Base-by-base conservation (phyloP, 345 rosid genomes). In the Iberis pinnata region DNA sequence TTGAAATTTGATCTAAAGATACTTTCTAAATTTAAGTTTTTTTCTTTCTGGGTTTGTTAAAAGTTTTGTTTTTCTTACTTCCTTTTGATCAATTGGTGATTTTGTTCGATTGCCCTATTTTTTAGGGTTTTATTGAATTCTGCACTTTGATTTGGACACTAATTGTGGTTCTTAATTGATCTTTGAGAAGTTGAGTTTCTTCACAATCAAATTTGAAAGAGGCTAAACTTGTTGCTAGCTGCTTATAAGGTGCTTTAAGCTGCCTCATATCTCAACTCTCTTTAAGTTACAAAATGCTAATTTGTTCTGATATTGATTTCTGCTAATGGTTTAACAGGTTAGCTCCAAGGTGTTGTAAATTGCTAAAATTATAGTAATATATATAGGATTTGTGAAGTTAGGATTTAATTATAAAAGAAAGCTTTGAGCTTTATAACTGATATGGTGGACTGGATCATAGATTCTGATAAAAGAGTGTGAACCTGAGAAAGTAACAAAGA, bases 381-480 rank as follows among this genome's bases (percentile, higher is more conserved):
- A 39, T 52, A 40, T 50, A 31, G 33, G 49, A 58, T 43, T 39
- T 36, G 62, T 58, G 15, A 47, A 64, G 44, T 50, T 55, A 56
- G 67, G 29, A 14, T 29, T 43, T 57, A 56, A 49, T 22, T 22
- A 22, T 22, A 3, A 22, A 71, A 38, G 48, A 59, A 61, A 65
- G 60, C 50, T 65, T 64, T 58, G 57, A 54, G 67, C 70, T 75
- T 70, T 52, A 19, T 51, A 11, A 24, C 56, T 80, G 78, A 70
- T 70, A 78, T 78, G 78, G 82, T 78, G 75, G 80, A 64, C 74
- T 68, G 70, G 84, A 73, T 71, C 72, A 68, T 73, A 55, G 75
- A 56, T 57, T 68, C 62, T 72, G 77, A 75, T 80, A 76, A 69
- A 68, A 53, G 49, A 61, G 17, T 52, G n/a, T n/a, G n/a, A n/a